Evolutionary conservation across 495 filamentous ascomycete species (phyloP).

Genomic region (Cercophora newfieldiana): DNA sequence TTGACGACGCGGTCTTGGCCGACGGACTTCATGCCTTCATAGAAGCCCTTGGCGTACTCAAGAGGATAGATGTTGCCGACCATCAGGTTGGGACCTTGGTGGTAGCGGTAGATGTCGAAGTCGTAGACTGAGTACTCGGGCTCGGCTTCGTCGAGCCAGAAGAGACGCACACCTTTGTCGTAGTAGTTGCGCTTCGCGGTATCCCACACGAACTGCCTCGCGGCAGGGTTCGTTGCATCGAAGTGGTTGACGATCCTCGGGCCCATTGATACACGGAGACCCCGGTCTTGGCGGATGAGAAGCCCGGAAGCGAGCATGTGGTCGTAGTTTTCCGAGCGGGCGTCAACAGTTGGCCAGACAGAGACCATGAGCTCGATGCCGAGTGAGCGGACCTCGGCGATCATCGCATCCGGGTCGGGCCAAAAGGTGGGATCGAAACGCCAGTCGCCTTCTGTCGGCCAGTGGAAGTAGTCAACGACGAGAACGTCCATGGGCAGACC

Average conservation of each 20-base stretch:
- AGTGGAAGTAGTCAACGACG: conserved; percentile 62
- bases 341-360: conserved; percentile 58
- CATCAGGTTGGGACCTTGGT: conserved; percentile 50
- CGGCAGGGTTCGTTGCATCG: conserved; percentile 56
- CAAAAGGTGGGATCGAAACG: conserved; percentile 57
- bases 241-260: conserved; percentile 56
- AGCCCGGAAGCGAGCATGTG: conserved; percentile 57
- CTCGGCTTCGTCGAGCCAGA: conserved; percentile 64
- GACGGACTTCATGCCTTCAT: conserved; percentile 52
- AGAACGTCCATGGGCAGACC: conserved; percentile 57
- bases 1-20: conserved; percentile 48
- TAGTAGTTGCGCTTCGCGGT: conserved; percentile 57
- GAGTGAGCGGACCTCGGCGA: conserved; percentile 52
- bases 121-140: conserved; percentile 61
- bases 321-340: conserved; percentile 49
- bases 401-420: conserved; percentile 57
- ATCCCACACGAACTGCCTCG: conserved; percentile 55
- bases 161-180: conserved; percentile 55
- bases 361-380: conserved; percentile 61
- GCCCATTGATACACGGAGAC: conserved; percentile 53
- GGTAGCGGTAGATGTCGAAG: conserved; percentile 60
- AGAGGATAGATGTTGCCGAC: conserved; percentile 59
- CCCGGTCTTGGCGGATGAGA: conserved; percentile 56
- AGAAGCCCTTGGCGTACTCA: conserved; percentile 56
- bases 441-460: conserved; percentile 61